Conservation (phyloP, 441 rosid species). For the Euphorbia schlechtendalii region DNA sequence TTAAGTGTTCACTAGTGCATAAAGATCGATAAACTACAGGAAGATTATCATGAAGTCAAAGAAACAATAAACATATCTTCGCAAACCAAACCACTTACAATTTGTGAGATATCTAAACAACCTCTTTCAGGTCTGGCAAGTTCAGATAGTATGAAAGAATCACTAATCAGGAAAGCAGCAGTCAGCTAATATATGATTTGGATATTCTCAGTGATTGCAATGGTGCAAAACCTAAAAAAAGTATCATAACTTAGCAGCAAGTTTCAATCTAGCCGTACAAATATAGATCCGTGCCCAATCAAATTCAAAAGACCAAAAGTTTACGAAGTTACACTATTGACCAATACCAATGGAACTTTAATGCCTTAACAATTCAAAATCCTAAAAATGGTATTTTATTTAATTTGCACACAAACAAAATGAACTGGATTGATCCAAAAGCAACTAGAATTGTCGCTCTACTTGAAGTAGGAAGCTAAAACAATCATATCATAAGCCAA, state of each 20-base stretch:
- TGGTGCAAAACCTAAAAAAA: background rate
- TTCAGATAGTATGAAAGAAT: background rate
- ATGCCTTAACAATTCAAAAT: background rate
- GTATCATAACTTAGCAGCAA: background rate
- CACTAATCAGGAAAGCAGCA: constrained; percentile 2
- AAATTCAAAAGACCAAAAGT: background rate
- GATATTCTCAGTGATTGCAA: background rate
- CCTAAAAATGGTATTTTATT: too few relatives aligned
- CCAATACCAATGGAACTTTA: background rate
- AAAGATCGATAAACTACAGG: background rate
- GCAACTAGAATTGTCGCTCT: background rate
- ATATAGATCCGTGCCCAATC: constrained; percentile 5
- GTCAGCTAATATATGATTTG: background rate
- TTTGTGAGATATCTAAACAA: background rate
- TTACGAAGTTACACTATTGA: background rate
- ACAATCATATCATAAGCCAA: background rate
- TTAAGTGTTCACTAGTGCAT: background rate
- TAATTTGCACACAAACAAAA: too few relatives aligned
- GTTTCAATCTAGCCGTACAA: background rate
- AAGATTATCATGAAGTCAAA: background rate
- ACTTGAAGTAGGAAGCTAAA: background rate
- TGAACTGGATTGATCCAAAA: background rate
- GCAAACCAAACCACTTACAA: background rate
- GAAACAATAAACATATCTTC: background rate
- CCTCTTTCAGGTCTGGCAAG: constrained; percentile 18